Percentiles rank a stretch among this genome's conserved stretches.
phyloP scores from a whole-genome alignment of 441 rosid genomes.

The Croton setiger region DNA sequence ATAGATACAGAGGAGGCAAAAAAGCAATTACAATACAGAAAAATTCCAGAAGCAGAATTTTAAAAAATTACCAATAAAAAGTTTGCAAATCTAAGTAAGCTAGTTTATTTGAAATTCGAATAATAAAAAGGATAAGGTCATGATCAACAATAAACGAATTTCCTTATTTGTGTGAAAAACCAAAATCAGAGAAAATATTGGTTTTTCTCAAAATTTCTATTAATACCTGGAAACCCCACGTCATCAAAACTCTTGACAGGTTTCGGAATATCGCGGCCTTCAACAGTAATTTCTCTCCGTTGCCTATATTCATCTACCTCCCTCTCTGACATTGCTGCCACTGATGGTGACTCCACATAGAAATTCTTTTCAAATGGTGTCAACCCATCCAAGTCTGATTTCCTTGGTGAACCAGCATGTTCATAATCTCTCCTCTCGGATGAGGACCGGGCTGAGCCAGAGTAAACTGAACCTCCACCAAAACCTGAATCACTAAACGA shows the following conservation, averaged over 20 bases:
- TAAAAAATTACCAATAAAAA: not conserved
- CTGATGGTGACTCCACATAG: constrained; percentile 64
- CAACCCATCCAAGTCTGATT: constrained; percentile 82
- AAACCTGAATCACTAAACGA: constrained; percentile 79
- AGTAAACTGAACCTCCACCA: constrained; percentile 70
- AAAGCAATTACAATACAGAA: not conserved
- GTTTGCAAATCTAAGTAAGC: not conserved
- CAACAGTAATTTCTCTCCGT: constrained; percentile 75
- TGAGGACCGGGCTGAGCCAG: constrained; percentile 46
- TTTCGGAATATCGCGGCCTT: constrained; percentile 87
- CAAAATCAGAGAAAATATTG: not conserved
- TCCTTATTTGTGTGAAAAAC: not conserved
- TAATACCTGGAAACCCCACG: constrained; percentile 84
- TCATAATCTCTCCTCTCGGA: constrained; percentile 56
- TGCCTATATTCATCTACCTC: constrained; percentile 78
- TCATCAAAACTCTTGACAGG: constrained; percentile 74
- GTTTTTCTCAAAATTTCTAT: not conserved
- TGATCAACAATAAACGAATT: not conserved
- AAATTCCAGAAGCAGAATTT: not conserved
- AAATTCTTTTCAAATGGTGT: constrained; percentile 93
- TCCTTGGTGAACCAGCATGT: constrained; percentile 51
- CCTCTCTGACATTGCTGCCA: constrained; percentile 73
- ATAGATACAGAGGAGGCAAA: constrained; percentile 15
- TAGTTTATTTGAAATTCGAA: not conserved
- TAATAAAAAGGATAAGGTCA: not conserved